These are phyloP conservation scores for Aspergillus ustus DNA, from an alignment of 2,329 filamentous ascomycete genomes.

Conservation along the genomic window DNA sequence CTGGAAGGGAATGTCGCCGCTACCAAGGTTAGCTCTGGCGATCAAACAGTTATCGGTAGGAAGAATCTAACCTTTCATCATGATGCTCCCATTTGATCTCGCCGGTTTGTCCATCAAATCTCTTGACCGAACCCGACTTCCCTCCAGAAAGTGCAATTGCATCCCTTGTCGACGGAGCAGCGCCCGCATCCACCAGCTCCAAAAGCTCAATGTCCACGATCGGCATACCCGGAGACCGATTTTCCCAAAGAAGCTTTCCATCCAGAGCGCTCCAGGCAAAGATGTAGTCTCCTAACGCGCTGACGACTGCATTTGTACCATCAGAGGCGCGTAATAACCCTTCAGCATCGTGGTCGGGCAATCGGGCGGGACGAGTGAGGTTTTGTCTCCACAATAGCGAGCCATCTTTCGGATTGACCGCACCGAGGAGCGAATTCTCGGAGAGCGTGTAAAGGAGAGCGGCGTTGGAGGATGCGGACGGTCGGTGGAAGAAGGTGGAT, in stretches of 20 bases:
- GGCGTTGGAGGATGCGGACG: slow-evolving; percentile 78
- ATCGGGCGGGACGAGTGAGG: slow-evolving; percentile 55
- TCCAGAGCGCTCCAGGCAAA: slow-evolving; percentile 82
- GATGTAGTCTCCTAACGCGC: slow-evolving; percentile 71
- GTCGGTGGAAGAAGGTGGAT: slow-evolving; percentile 93
- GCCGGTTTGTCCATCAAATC: slow-evolving; percentile 74
- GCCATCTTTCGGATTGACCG: slow-evolving; percentile 86
- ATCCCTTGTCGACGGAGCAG: slow-evolving; percentile 58
- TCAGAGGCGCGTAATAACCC: slow-evolving; percentile 72
- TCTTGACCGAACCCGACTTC: slow-evolving; percentile 63
- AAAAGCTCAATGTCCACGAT: slow-evolving; percentile 69
- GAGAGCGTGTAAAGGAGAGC: slow-evolving; percentile 90
- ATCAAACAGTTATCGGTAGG: not conserved
- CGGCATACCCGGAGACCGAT: slow-evolving; percentile 57
- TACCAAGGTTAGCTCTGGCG: slow-evolving; percentile 33
- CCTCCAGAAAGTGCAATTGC: slow-evolving; percentile 70
- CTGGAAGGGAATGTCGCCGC: slow-evolving; percentile 74
- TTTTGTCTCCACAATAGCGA: slow-evolving; percentile 84
- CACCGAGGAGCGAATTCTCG: slow-evolving; percentile 80
- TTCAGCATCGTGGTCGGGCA: slow-evolving; percentile 21
- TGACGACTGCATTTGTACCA: slow-evolving; percentile 76
- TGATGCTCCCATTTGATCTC: slow-evolving; percentile 77
- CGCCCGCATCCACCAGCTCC: slow-evolving; percentile 65
- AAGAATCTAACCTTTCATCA: slow-evolving; percentile 57
- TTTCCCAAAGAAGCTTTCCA: slow-evolving; percentile 78